phyloP scores from a whole-genome alignment of 2,329 filamentous ascomycete species.

The Calonectria pseudoreteaudii region DNA sequence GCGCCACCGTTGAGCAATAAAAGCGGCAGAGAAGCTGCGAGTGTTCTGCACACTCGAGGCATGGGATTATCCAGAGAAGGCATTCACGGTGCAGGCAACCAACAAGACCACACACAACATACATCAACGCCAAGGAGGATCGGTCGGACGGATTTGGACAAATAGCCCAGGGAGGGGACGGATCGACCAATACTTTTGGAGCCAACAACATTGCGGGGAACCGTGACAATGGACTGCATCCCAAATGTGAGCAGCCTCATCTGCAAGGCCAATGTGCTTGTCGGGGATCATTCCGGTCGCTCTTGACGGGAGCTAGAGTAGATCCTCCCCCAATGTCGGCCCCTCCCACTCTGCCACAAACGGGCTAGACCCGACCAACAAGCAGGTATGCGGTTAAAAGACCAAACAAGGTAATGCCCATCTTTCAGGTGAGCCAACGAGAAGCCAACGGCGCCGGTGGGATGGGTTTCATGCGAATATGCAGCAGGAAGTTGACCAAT shows the following conservation, averaged over 20 bases:
- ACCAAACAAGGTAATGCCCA: not conserved
- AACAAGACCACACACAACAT: not conserved
- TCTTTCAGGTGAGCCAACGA: not conserved
- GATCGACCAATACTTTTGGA: not conserved
- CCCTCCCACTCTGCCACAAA: not conserved
- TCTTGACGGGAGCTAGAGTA: slow-evolving; percentile 29
- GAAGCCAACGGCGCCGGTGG: not conserved
- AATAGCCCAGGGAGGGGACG: not conserved
- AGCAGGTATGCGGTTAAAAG: not conserved
- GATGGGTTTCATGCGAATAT: not conserved
- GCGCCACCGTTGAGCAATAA: too few species aligned
- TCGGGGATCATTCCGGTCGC: slow-evolving; percentile 30
- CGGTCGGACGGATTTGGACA: not conserved
- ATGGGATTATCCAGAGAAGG: not conserved
- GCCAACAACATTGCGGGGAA: slow-evolving; percentile 13
- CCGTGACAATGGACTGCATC: not conserved
- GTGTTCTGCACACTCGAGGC: too few species aligned
- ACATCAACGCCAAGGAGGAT: not conserved
- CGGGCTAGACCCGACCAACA: not conserved
- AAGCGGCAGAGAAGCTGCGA: not conserved
- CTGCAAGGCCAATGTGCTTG: slow-evolving; percentile 29
- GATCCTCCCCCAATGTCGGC: slow-evolving; percentile 24
- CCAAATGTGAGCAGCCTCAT: slow-evolving; percentile 22
- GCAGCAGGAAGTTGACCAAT: not conserved
- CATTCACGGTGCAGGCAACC: not conserved